Evolutionary conservation across 257 asterid species (phyloP), one percentile per base, ranked within the genome.

Genomic region (Sherardia arvensis): DNA sequence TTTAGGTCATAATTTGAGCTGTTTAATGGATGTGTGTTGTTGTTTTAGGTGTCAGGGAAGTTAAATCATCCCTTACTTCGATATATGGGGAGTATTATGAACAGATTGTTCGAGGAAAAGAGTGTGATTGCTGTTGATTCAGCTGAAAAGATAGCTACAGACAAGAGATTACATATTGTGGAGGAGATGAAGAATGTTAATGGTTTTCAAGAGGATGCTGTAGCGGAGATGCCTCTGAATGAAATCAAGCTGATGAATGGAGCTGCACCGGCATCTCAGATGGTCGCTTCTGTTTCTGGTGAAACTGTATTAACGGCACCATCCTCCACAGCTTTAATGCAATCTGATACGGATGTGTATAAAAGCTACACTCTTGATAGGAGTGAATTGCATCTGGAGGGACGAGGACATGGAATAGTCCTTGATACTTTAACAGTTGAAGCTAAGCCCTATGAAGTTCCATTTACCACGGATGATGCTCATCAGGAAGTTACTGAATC

Each of bases 21-120:
- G n/a, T n/a, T 36, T 36, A 36, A 9, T 36, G 45, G 45, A 1
- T 10, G 12, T 12, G 14, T 11, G 10, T 38, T 12, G 47, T 38
- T 38, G 34, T 61, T 62, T 45, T 69, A 90, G 97, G 76, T 83
- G 71, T 62, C 92, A 70, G 90, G 83, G 73, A 73, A 69, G 80
- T 71, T 80, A 38, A 81, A 64, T 34, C 80, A 74, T 62, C 82
- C 82, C 51, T 67, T 85, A 74, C 62, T 79, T 57, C 78, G 74
- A 69, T 87, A 78, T 38, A 70, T 82, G 59, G 76, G 78, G 70
- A 67, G 79, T 69, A 69, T 74, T 75, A 67, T 74, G 68, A 78
- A 78, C 70, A 66, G 82, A 91, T 75, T 73, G 67, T 66, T 69
- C 70, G 73, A 66, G 67, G 79, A 78, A 64, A 51, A 33, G 61